Base-by-base conservation (phyloP, 2,329 filamentous ascomycete species). In the Fusarium sarcochroum region DNA sequence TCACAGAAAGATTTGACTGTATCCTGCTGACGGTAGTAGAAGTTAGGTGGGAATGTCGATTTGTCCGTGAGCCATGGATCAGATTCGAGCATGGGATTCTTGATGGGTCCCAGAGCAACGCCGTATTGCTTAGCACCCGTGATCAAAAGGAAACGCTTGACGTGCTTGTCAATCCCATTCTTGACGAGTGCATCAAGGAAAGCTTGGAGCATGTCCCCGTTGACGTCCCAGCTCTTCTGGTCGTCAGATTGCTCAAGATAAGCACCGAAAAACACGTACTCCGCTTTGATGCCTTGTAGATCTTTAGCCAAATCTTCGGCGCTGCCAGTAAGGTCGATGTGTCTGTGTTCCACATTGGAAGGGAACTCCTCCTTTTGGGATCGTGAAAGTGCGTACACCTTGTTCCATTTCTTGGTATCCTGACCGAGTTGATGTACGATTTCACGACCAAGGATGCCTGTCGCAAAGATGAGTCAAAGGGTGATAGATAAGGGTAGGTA, bases 21-120 rank as follows among this genome's bases (percentile, higher is more conserved):
- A 25, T 57, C 51, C 14, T 59, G 56, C 21, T 59, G 56, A 5
- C 58, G 60, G 8, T 63, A 63, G 17, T 63, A 63, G 11, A 63
- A 63, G 38, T 63, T 63, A 4, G 60, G 60, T 2, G 58, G 60
- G n/a, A 63, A 63, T 1, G 38, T 34, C 4, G 58, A 49, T 21
- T 57, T 32, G n/a, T 47, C 20, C 3, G 38, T 47, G 1, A 32
- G 45, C 60, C 50, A 63, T 9, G 58, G 45, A 21, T 63, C 50
- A 3, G 60, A 50, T 14, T 63, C 60, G 11, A 50, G 0, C 58
- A 63, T 63, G 0, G 58, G 50, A 17, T 46, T 63, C 7, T 63
- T 63, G 9, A 49, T 34, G 8, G 58, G 60, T 5, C 60, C 60
- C 1, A 63, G 45, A 18, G 47, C 42, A 1, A 63, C 60, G 2